These are phyloP conservation scores for Aspergillus cristatus DNA, from an alignment of 495 filamentous ascomycete genomes.

Conservation along the genomic window DNA sequence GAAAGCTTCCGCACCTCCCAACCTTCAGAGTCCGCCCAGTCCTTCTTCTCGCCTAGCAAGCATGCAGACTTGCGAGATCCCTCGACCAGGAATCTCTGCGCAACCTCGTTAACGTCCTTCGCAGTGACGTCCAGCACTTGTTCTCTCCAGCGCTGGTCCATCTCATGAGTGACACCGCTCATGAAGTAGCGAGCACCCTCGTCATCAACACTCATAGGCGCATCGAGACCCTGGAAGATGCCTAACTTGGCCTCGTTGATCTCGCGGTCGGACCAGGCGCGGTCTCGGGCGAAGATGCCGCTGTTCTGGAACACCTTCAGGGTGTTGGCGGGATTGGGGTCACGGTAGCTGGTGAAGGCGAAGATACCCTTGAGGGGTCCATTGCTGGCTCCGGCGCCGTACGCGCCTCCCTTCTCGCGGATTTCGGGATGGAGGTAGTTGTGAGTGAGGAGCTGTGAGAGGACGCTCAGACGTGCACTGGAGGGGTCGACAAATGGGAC, in stretches of 20 bases:
- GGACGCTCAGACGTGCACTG: constrained; percentile 71
- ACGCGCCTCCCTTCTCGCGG: constrained; percentile 94
- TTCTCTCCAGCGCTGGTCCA: constrained; percentile 80
- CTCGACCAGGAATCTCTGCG: constrained; percentile 72
- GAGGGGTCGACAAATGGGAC: constrained; percentile 72
- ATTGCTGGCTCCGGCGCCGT: constrained; percentile 84
- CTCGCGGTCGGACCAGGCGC: constrained; percentile 76
- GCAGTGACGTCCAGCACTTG: constrained; percentile 80
- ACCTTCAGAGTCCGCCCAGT: constrained; percentile 48
- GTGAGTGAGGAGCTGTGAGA: constrained; percentile 91
- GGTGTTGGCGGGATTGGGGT: constrained; percentile 90
- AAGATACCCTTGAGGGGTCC: constrained; percentile 74
- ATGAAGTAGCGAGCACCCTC: constrained; percentile 83
- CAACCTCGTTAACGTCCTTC: constrained; percentile 69
- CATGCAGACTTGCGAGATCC: constrained; percentile 44
- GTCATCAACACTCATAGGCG: constrained; percentile 74
- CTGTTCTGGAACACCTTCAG: constrained; percentile 76
- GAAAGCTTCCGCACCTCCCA: constrained; percentile 39
- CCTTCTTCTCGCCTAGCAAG: constrained; percentile 78
- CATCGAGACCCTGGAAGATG: constrained; percentile 94
- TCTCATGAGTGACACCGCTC: constrained; percentile 75
- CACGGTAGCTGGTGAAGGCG: constrained; percentile 91
- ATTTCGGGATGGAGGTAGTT: constrained; percentile 97
- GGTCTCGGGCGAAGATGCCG: constrained; percentile 75
- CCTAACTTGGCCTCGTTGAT: constrained; percentile 93